Conservation (phyloP, 2,329 filamentous ascomycete genomes). For the Amauroascus niger region DNA sequence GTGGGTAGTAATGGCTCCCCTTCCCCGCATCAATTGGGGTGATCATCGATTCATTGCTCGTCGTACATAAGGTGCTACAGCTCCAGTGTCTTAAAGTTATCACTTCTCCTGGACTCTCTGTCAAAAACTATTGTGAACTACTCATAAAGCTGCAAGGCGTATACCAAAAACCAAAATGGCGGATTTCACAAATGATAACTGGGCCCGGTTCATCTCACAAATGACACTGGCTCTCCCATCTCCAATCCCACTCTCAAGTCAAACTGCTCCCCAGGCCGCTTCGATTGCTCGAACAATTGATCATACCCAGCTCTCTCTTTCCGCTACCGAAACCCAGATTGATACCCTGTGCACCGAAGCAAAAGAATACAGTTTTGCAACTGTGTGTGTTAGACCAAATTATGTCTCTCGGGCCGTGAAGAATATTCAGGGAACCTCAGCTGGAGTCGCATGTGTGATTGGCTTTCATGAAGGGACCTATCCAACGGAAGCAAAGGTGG, state of each 20-base stretch:
- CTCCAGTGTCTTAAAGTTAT: too few relatives aligned
- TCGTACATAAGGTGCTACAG: too few relatives aligned
- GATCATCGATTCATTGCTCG: too few relatives aligned
- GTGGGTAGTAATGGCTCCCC: not conserved
- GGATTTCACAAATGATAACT: conserved; percentile 20
- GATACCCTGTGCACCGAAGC: conserved; percentile 49
- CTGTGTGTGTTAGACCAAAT: conserved; percentile 49
- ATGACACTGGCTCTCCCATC: conserved; percentile 23
- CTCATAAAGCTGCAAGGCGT: not conserved
- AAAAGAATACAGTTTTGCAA: conserved; percentile 32
- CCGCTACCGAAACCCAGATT: conserved; percentile 41
- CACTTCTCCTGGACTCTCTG: too few relatives aligned
- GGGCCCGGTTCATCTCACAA: conserved; percentile 25
- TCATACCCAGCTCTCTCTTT: conserved; percentile 35
- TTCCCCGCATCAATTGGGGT: not conserved
- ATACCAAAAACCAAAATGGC: not conserved
- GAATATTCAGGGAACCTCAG: conserved; percentile 39
- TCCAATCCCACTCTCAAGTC: conserved; percentile 15
- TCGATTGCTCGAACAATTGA: conserved; percentile 33
- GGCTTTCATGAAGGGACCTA: conserved; percentile 53
- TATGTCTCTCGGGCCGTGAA: conserved; percentile 44
- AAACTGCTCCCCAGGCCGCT: conserved; percentile 22
- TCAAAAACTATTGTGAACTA: too few relatives aligned
- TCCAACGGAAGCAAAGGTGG: conserved; percentile 42
- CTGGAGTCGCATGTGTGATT: conserved; percentile 49